A percentile compares a stretch with the other conserved stretches of the same genome.
Evolutionary conservation across 2,329 filamentous ascomycete genomes (phyloP).

Genomic region (Sporothrix euskadiensis): DNA sequence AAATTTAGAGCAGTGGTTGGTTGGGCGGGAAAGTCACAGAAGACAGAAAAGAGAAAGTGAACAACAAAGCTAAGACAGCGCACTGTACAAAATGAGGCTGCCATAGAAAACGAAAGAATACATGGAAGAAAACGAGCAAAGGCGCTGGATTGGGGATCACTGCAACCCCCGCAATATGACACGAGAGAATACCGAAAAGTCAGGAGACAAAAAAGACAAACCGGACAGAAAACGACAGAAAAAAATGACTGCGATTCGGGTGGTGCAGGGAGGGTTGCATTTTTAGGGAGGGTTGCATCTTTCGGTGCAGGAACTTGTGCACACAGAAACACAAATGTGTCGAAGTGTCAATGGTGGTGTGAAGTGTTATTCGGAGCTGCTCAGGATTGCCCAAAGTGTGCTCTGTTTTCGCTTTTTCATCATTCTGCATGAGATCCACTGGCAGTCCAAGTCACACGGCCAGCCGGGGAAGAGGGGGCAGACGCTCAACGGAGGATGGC

Average conservation of each 20-base stretch:
- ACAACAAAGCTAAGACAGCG: background rate
- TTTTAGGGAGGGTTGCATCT: slow-evolving; percentile 15
- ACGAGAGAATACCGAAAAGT: slow-evolving; percentile 18
- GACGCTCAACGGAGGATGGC: background rate
- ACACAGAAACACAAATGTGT: background rate
- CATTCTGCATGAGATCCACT: slow-evolving; percentile 12
- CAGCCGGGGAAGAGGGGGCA: slow-evolving; percentile 19
- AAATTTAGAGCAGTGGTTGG: background rate
- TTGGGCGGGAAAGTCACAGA: background rate
- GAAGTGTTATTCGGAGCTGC: background rate
- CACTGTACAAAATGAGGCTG: background rate
- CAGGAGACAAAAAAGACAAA: slow-evolving; percentile 17
- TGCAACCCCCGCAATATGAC: slow-evolving; percentile 22
- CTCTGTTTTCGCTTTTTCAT: background rate
- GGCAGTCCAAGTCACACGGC: slow-evolving; percentile 16
- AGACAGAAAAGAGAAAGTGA: background rate
- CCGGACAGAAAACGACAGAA: background rate
- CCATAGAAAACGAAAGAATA: background rate
- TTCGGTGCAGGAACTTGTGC: slow-evolving; percentile 19
- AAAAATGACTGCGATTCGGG: background rate
- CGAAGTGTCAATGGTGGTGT: slow-evolving; percentile 1
- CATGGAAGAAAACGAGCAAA: background rate
- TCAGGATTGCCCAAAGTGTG: background rate
- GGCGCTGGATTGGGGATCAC: background rate
- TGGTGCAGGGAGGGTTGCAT: slow-evolving; percentile 17